Conservation (phyloP, 805 yeast genomes). For the Nakazawaea wickerhamii region DNA sequence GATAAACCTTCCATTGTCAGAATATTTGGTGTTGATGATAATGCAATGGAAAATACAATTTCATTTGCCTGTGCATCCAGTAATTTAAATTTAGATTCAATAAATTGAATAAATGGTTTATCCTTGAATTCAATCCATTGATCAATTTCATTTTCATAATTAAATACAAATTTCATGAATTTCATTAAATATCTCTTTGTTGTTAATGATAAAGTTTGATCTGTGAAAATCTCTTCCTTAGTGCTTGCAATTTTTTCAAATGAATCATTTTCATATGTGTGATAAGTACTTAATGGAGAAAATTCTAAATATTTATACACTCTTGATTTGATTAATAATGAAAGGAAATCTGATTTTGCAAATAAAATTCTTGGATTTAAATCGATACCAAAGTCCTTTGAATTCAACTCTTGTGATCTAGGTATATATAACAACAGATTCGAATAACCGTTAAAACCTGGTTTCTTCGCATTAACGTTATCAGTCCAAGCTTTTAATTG, state of each 20-base stretch:
- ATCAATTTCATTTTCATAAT: constrained; percentile 56
- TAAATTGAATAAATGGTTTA: constrained; percentile 52
- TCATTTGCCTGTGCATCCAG: constrained; percentile 75
- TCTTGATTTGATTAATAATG: constrained; percentile 73
- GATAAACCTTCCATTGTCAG: constrained; percentile 71
- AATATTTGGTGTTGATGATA: constrained; percentile 56
- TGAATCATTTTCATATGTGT: constrained; percentile 87
- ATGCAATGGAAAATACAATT: constrained; percentile 79
- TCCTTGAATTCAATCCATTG: constrained; percentile 53
- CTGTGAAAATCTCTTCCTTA: constrained; percentile 90
- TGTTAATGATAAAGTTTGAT: constrained; percentile 66
- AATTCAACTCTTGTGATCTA: constrained; percentile 45
- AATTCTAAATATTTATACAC: constrained; percentile 91
- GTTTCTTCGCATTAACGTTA: constrained; percentile 47
- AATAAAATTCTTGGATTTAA: constrained; percentile 82
- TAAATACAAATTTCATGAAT: constrained; percentile 80
- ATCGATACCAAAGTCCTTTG: constrained; percentile 83
- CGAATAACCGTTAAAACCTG: constrained; percentile 28
- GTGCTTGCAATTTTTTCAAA: constrained; percentile 83
- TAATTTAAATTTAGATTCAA: constrained; percentile 62
- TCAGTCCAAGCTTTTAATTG: constrained; percentile 82
- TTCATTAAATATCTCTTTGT: constrained; percentile 86
- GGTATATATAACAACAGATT: constrained; percentile 76
- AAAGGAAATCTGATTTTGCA: constrained; percentile 82
- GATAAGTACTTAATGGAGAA: constrained; percentile 82